These are phyloP conservation scores for Puccinia brachypodii DNA, from an alignment of 1,284 basidiomycete genomes.

Conservation along the genomic window DNA sequence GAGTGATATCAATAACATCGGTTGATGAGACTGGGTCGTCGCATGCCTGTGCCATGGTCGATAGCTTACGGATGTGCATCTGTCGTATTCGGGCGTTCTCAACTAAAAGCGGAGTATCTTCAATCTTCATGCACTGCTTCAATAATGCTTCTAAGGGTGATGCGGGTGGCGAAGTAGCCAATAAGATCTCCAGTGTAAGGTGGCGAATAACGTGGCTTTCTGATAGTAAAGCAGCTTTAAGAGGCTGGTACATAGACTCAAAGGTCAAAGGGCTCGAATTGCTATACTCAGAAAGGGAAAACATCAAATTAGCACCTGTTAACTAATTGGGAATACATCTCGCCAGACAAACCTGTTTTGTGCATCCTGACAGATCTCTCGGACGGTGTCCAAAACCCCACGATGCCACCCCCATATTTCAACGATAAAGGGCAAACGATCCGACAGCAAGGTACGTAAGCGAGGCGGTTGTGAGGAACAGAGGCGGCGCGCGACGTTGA, in stretches of 20 bases:
- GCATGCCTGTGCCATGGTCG: slow-evolving; percentile 51
- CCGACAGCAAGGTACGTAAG: not conserved
- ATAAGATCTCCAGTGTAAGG: slow-evolving; percentile 58
- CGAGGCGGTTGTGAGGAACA: not conserved
- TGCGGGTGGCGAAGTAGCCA: slow-evolving; percentile 50
- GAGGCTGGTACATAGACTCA: slow-evolving; percentile 34
- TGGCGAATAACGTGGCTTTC: slow-evolving; percentile 60
- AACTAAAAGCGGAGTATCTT: slow-evolving; percentile 58
- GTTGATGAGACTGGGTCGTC: slow-evolving; percentile 50
- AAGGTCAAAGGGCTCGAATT: slow-evolving; percentile 11
- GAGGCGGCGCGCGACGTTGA: not conserved
- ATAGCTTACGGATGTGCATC: slow-evolving; percentile 63
- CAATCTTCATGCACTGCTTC: slow-evolving; percentile 52
- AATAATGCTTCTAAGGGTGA: slow-evolving; percentile 49
- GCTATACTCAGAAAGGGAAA: not conserved
- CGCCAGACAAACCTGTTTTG: slow-evolving; percentile 2
- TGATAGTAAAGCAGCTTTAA: slow-evolving; percentile 56
- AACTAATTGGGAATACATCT: not conserved
- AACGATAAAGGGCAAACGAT: slow-evolving; percentile 26
- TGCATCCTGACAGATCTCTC: slow-evolving; percentile 18
- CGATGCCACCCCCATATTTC: slow-evolving; percentile 48
- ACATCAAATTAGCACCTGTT: not conserved
- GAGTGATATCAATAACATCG: slow-evolving; percentile 49
- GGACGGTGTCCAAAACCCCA: slow-evolving; percentile 17
- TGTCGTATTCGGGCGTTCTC: slow-evolving; percentile 79